A percentile compares a stretch with the other conserved stretches of the same genome.
Evolutionary conservation across 2,329 filamentous ascomycete species (phyloP).

Genomic region (Lasiodiplodia theobromae): DNA sequence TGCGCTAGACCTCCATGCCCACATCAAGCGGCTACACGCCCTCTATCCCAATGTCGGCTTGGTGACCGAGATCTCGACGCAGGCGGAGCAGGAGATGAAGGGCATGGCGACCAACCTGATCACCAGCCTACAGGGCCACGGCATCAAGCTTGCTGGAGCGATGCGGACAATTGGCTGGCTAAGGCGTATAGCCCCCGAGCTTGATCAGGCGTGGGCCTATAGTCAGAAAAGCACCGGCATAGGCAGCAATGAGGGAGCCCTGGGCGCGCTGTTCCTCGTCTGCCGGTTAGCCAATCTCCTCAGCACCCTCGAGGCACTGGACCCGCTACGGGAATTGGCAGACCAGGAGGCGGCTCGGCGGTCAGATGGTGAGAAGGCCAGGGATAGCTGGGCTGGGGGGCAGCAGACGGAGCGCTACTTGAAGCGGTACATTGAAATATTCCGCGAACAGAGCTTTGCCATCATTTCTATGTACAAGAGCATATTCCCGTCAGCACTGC

Average conservation of each 20-base stretch:
- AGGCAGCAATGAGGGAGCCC: conserved; percentile 64
- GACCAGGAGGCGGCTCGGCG: conserved; percentile 76
- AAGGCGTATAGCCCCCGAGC: conserved; percentile 82
- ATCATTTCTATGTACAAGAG: conserved; percentile 94
- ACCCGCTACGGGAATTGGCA: conserved; percentile 85
- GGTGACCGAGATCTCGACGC: conserved; percentile 73
- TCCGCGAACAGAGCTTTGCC: conserved; percentile 95
- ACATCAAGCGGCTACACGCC: conserved; percentile 84
- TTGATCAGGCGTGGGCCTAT: conserved; percentile 59
- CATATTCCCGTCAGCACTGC: conserved; percentile 74
- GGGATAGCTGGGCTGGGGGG: conserved; percentile 67
- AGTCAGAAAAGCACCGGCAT: conserved; percentile 37
- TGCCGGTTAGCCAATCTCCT: conserved; percentile 83
- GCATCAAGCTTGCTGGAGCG: conserved; percentile 85
- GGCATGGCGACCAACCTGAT: conserved; percentile 88
- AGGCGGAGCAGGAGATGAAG: conserved; percentile 87
- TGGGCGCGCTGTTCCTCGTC: conserved; percentile 86
- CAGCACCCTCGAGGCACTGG: conserved; percentile 79
- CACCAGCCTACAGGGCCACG: conserved; percentile 74
- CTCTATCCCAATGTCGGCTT: conserved; percentile 82
- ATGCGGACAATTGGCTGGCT: conserved; percentile 93
- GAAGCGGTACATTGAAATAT: conserved; percentile 96
- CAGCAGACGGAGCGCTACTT: conserved; percentile 94
- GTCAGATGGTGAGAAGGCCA: conserved; percentile 40
- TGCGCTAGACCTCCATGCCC: conserved; percentile 89